Evolutionary conservation across 2,329 filamentous ascomycete species (phyloP).

Genomic region (Verticillium nonalfalfae): DNA sequence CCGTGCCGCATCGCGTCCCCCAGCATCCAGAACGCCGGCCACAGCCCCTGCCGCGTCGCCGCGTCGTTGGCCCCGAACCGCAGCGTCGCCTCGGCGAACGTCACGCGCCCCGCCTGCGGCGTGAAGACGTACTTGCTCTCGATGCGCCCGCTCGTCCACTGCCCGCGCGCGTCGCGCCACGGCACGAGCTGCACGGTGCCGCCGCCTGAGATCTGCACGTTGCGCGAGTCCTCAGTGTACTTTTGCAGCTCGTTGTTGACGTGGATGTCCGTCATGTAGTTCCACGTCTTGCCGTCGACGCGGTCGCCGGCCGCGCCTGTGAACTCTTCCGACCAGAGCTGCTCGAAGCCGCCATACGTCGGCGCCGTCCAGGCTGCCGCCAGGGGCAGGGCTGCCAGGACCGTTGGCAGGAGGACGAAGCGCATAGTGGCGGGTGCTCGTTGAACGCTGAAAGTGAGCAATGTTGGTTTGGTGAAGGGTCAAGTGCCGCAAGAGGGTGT

Average conservation of each 20-base stretch:
- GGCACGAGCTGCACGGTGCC: slow-evolving; percentile 46
- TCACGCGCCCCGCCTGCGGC: slow-evolving; percentile 29
- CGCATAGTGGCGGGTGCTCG: not conserved
- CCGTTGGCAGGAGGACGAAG: not conserved
- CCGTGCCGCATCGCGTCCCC: slow-evolving; percentile 39
- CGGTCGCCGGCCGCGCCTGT: slow-evolving; percentile 24
- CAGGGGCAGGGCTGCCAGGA: slow-evolving; percentile 18
- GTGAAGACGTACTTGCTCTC: slow-evolving; percentile 40
- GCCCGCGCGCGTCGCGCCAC: slow-evolving; percentile 25
- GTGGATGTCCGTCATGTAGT: slow-evolving; percentile 35
- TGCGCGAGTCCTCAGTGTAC: slow-evolving; percentile 35
- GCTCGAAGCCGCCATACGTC: slow-evolving; percentile 27
- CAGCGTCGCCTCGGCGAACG: slow-evolving; percentile 36
- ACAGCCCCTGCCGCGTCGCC: slow-evolving; percentile 39
- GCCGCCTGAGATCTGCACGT: slow-evolving; percentile 44
- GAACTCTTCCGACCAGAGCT: slow-evolving; percentile 38
- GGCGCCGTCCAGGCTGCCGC: slow-evolving; percentile 29
- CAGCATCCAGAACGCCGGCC: slow-evolving; percentile 48
- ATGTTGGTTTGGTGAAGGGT: no score
- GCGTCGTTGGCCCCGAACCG: slow-evolving; percentile 31
- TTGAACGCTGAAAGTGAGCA: no score
- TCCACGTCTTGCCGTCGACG: slow-evolving; percentile 31
- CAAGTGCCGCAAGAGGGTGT: no score
- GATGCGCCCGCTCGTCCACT: slow-evolving; percentile 44
- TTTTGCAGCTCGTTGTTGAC: slow-evolving; percentile 43